Percentiles rank a stretch among this genome's conserved stretches.
phyloP scores from a whole-genome alignment of 1,139 yeast genomes.

The Kodamaea arcana region DNA sequence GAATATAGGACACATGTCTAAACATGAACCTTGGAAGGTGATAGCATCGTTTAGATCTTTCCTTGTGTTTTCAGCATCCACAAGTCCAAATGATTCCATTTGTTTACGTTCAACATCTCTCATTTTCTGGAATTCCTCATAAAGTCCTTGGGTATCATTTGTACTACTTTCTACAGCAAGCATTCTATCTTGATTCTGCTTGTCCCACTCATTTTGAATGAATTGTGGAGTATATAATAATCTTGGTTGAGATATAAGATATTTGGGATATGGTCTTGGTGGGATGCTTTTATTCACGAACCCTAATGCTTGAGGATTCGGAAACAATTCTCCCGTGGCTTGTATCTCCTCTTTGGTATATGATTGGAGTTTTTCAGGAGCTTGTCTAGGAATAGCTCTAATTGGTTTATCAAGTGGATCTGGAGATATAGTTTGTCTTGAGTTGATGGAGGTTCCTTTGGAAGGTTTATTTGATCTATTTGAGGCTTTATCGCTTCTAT shows the following conservation, averaged over 20 bases:
- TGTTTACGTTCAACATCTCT: slow-evolving; percentile 71
- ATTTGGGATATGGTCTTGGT: slow-evolving; percentile 36
- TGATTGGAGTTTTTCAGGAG: slow-evolving; percentile 19
- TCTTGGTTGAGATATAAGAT: slow-evolving; percentile 35
- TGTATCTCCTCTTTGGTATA: slow-evolving; percentile 20
- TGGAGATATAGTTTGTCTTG: background rate
- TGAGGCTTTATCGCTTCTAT: too few relatives aligned
- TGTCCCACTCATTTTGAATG: slow-evolving; percentile 39
- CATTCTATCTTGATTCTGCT: slow-evolving; percentile 39
- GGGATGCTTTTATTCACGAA: slow-evolving; percentile 14
- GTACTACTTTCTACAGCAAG: slow-evolving; percentile 31
- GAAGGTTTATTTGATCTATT: background rate
- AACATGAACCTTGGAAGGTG: slow-evolving; percentile 79
- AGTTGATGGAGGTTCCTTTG: background rate
- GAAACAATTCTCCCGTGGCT: slow-evolving; percentile 27
- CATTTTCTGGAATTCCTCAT: slow-evolving; percentile 60
- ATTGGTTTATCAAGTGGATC: slow-evolving; percentile 19
- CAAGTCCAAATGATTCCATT: slow-evolving; percentile 81
- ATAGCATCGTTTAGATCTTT: slow-evolving; percentile 86
- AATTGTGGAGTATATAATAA: slow-evolving; percentile 33
- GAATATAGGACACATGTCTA: slow-evolving; percentile 91
- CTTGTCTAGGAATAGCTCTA: slow-evolving; percentile 21
- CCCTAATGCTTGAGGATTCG: slow-evolving; percentile 29
- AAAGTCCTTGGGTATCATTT: slow-evolving; percentile 40
- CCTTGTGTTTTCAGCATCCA: slow-evolving; percentile 81